phyloP scores from a whole-genome alignment of 73 alveolate genomes.

The Durusdinium trenchii region DNA sequence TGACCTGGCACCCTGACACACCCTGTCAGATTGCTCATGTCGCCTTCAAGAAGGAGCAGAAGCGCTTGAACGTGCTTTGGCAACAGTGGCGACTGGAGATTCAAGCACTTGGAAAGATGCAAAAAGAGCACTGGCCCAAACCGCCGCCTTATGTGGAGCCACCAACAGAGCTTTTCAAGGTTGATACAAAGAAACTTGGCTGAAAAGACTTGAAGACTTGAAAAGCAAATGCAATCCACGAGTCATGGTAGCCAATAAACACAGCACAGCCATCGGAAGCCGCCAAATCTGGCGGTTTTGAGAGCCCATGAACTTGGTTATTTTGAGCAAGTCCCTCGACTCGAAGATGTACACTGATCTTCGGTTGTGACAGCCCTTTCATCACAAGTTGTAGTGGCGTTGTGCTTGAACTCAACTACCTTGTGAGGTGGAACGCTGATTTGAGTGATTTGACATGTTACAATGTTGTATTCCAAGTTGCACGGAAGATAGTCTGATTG shows the following conservation, averaged over 20 bases:
- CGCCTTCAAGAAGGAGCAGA: constrained; percentile 12
- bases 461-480: too few relatives aligned
- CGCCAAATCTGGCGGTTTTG: background rate
- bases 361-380: background rate
- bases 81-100: constrained; percentile 87
- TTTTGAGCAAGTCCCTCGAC: background rate
- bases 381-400: background rate
- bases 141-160: constrained; percentile 76
- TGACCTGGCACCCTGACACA: background rate
- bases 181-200: constrained; percentile 41
- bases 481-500: too few relatives aligned
- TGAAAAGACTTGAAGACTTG: background rate
- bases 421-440: background rate
- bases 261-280: too few relatives aligned
- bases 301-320: background rate
- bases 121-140: constrained; percentile 80
- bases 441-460: too few relatives aligned
- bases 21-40: background rate
- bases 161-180: constrained; percentile 54
- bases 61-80: constrained; percentile 64
- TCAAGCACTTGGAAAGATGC: constrained; percentile 56
- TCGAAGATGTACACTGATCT: background rate
- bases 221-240: background rate
- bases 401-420: background rate
- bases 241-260: too few relatives aligned